Base-by-base conservation (phyloP, 768 basidiomycete species). In the Psilocybe subaeruginosa region DNA sequence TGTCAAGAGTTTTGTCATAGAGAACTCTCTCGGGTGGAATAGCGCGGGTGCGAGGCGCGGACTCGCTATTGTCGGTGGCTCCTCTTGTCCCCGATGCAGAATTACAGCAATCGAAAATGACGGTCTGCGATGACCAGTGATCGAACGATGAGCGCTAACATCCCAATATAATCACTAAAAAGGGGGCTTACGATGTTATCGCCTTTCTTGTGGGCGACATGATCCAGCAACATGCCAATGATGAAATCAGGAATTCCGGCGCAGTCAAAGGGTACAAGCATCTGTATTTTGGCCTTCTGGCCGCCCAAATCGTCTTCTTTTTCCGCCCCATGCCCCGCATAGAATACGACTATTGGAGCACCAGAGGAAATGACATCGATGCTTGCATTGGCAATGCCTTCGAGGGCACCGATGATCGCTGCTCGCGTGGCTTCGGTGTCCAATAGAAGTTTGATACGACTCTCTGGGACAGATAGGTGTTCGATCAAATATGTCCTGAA, bases 251-350 rank as follows among this genome's bases (percentile, higher is more conserved):
- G 61, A 30, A 67, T 67, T 27, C 53, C 49, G 3, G 50, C 48
- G 48, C 54, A 66, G 52, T 67, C 66, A 41, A 60, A 54, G 29
- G 66, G 61, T n/a, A 64, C 53, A 16, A 67, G 54, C 27, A 49
- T 51, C 51, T 67, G 55, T 16, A 67, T 62, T 37, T 62, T 52
- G 41, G 27, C 27, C 3, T 39, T 49, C 19, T 17, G 8, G 8
- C 37, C 37, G 3, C 14, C 37, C 37, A 39, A 8, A 8, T 3
- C 14, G 4, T 54, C 49, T 4, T 31, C 48, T 8, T 46, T 56
- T 35, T 56, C 29, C 5, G 54, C 19, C 4, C 66, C 63, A 56
- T 67, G 66, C 4, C 66, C 66, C 9, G 66, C 66, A 33, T 43
- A 67, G 35, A 56, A 67, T 23, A 67, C 47, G 9, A 67, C n/a